Evolutionary conservation across 1,139 yeast species (phyloP), one percentile per base, ranked within the genome.

Genomic region (Pichia sp.): DNA sequence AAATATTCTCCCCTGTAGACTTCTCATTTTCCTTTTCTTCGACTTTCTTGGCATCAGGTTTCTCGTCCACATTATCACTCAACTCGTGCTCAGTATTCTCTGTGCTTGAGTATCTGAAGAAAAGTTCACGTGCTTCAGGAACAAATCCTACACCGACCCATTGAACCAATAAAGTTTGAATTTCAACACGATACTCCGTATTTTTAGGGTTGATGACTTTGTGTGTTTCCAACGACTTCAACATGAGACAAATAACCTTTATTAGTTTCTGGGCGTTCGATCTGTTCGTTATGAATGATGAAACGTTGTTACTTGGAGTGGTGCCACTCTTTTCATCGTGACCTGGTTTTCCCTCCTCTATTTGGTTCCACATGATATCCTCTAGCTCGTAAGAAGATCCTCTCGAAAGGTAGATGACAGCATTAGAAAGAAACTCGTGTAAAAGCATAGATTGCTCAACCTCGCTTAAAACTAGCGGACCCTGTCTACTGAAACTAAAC

Each of bases 361-460:
- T 43, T 50, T 50, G 32, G n/a, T 58, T 58, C 23, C 54, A 43
- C 32, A 57, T 52, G 10, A 55, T 0, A 75, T 64, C 23, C 69
- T 72, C 71, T 44, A 70, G 72, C 16, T 73, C 69, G 34, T 52
- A 50, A 1, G 61, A 56, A 1, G 78, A 73, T 16, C 67, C 72
- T 45, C 69, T 68, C 0, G 84, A 73, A 19, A 85, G 67, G 58
- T 74, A 79, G 13, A 77, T 74, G 8, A 79, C 72, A 30, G 85
- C 77, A 57, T 79, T 82, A 15, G 80, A 75, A 55, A 86, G 74
- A 61, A 85, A 83, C 64, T 84, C 89, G 67, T 85, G 90, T 44
- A 86, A 67, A n/a, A 86, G 64, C 87, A 85, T 82, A 63, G 80
- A 79, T 57, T 71, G 75, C 61, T 86, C 92, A 49, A 82, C 74